Base-by-base conservation (phyloP, 257 asterid species). In the Oldenlandia corymbosa region DNA sequence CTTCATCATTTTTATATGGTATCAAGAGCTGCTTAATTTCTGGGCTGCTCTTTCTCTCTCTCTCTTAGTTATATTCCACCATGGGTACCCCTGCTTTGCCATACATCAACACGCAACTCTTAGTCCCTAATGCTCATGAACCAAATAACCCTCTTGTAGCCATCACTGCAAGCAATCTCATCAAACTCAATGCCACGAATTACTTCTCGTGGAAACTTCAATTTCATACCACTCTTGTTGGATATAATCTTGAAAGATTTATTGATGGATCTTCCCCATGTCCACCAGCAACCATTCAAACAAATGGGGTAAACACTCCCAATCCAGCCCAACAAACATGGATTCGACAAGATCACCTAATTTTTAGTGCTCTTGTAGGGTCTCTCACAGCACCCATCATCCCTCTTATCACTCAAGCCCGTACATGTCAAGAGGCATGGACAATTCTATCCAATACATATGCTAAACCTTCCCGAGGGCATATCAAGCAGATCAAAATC, bases 191-290 rank as follows among this genome's bases (percentile, higher is more conserved):
- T 0, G 7, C 4, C 58, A 52, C 21, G 30, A 52, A 52, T 17
- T 66, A 66, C 17, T n/a, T 56, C 17, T n/a, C 45, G 0, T 66
- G 71, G 57, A 27, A 32, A 7, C 45, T 66, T 10, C 71, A 66
- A 43, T 10, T 42, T n/a, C 32, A 52, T 8, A 20, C 54, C 5
- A 41, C 24, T 24, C 57, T 66, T 10, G 14, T 54, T 39, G 56
- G 64, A 4, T 27, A 39, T 56, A 56, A 52, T n/a, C 47, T 66
- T 3, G 6, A 14, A n/a, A 13, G 21, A 28, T 66, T 5, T 23
- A 17, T 56, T 16, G 57, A 66, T 43, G 64, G 64, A 8, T 21
- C 71, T 0, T 10, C 12, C 12, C 56, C 23, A 7, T 2, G 45
- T 26, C 57, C 37, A 0, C 3, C 57, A 2, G 5, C 31, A 10